Evolutionary conservation across 345 rosid species (phyloP), one percentile per base, ranked within the genome.

Genomic region (Odontarrhena argentea): DNA sequence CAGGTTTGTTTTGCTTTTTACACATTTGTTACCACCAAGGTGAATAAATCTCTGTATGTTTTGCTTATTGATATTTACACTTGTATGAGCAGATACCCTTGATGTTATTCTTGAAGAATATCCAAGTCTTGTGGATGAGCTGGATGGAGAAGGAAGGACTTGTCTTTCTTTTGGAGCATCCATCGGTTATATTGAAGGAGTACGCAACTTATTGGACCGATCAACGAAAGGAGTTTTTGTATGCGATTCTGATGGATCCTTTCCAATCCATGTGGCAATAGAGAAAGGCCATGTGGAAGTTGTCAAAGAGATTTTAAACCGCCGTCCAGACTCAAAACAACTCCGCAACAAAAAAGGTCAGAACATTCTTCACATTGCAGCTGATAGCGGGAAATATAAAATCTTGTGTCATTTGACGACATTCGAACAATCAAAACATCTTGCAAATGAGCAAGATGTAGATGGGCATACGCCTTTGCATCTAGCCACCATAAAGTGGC

Each of bases 101-200:
- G 41, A 48, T 9, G 24, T 41, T 24, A 51, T 76, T 4, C 60
- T 69, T 7, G 13, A 9, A 0, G 8, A 60, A 60, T 6, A 22
- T 1, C 74, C 53, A 9, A 42, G 46, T 35, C 37, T 69, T 9
- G 3, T 1, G 1, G 0, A 49, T 3, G 48, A 49, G 5, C 41
- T 11, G 54, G 75, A 79, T 48, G 72, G 34, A 54, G n/a, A 64
- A 47, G 77, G 69, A 30, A 14, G 36, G 32, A 65, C 76, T 0
- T 67, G 71, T 41, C 71, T 73, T 35, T 44, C 30, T 0, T 2
- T 58, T 64, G 71, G 53, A 41, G 70, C 60, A 14, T 46, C 44
- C 5, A 2, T 57, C 0, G 76, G 76, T 2, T 57, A 7, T 3
- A 57, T 25, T 38, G 4, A 24, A 54, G 76, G 76, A 6, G 53